Conservation (phyloP, 495 filamentous ascomycete genomes). For the Aspergillus ellipticus region DNA sequence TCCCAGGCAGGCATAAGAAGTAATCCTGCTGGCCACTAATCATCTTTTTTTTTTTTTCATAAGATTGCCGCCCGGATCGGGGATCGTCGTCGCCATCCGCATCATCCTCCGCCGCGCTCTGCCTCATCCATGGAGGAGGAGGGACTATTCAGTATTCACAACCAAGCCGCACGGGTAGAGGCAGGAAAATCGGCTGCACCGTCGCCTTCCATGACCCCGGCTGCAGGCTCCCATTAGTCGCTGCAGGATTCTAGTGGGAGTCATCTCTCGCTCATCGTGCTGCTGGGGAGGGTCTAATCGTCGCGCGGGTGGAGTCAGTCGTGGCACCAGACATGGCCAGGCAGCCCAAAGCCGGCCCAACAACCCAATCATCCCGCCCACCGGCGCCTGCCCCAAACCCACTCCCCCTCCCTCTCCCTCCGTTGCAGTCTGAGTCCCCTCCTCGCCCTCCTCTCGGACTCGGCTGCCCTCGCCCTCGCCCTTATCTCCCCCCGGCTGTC, state of each 20-base stretch:
- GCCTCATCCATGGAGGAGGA: not conserved
- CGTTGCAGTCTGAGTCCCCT: slow-evolving; percentile 10
- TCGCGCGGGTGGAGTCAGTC: slow-evolving; percentile 30
- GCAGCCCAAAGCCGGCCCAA: slow-evolving; percentile 42
- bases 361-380: slow-evolving; percentile 23
- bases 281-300: slow-evolving; percentile 15
- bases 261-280: slow-evolving; percentile 7
- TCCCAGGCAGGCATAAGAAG: not conserved
- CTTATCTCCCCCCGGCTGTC: not conserved
- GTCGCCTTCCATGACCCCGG: not conserved
- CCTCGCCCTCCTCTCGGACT: not conserved
- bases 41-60: not conserved
- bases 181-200: slow-evolving; percentile 12
- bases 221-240: slow-evolving; percentile 37
- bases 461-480: slow-evolving; percentile 7
- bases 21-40: not conserved
- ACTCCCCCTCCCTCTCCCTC: slow-evolving; percentile 9
- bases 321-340: slow-evolving; percentile 40
- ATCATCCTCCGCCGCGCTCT: not conserved
- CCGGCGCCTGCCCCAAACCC: slow-evolving; percentile 1
- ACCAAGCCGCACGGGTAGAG: slow-evolving; percentile 14
- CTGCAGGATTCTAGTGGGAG: slow-evolving; percentile 11
- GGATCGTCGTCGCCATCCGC: slow-evolving; percentile 3
- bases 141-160: not conserved
- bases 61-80: not conserved